Percentiles rank a stretch among this genome's conserved stretches.
Evolutionary conservation across 1,284 basidiomycete genomes (phyloP).

Genomic region (Leccinum insigne): DNA sequence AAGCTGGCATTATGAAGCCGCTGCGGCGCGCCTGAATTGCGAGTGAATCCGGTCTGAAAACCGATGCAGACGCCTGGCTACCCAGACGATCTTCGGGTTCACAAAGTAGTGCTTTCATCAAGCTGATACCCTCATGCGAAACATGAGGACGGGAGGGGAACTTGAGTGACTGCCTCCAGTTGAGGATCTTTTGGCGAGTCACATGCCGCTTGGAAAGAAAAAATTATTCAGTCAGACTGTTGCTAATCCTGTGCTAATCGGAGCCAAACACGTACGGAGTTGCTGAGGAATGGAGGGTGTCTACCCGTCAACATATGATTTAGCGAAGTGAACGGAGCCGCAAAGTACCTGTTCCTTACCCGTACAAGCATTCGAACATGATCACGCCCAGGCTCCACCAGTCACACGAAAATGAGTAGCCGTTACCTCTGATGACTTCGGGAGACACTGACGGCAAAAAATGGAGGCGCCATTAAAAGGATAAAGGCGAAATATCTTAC

Average conservation of each 20-base stretch:
- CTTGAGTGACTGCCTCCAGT: constrained; percentile 87
- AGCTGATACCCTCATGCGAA: constrained; percentile 82
- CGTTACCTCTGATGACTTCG: constrained; percentile 92
- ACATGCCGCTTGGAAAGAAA: constrained; percentile 66
- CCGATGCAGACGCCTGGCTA: constrained; percentile 65
- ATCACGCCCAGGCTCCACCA: constrained; percentile 99
- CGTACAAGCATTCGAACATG: constrained; percentile 89
- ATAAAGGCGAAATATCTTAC: constrained; percentile 49
- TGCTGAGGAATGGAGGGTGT: constrained; percentile 93
- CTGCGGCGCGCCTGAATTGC: constrained; percentile 73
- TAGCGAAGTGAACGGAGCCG: constrained; percentile 30
- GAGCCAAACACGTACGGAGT: constrained; percentile 57
- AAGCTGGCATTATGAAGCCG: constrained; percentile 60
- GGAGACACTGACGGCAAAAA: constrained; percentile 73
- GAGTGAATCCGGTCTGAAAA: constrained; percentile 75
- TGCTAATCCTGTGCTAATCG: constrained; percentile 22
- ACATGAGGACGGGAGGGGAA: constrained; percentile 87
- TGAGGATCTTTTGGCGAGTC: constrained; percentile 90
- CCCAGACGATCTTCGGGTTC: constrained; percentile 95
- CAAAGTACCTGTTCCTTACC: constrained; percentile 48
- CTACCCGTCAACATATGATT: constrained; percentile 41
- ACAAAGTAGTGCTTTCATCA: constrained; percentile 89
- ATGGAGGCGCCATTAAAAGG: constrained; percentile 24
- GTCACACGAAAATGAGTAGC: constrained; percentile 94
- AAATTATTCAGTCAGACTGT: constrained; percentile 13